Base-by-base conservation (phyloP, 768 basidiomycete species). In the Hygrocybe coccinea region DNA sequence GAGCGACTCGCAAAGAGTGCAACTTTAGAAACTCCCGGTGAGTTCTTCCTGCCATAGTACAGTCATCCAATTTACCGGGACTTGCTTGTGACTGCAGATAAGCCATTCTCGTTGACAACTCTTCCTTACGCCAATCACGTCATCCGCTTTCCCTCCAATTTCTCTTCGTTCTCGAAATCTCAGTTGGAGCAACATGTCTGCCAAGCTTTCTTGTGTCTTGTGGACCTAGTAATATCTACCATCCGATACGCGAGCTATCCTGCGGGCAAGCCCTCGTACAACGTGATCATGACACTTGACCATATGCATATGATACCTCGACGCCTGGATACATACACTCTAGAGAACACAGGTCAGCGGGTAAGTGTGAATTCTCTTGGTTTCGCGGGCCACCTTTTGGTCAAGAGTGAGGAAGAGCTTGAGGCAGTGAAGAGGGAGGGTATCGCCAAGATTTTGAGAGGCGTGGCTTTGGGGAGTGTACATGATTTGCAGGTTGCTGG, bases 271-370 rank as follows among this genome's bases (percentile, higher is more conserved):
- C 86, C 85, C 1, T 90, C 91, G 33, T 95, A 90, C 75, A 95
- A 94, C 65, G 83, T 87, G 57, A 70, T 94, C 56, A 71, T 94
- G 53, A 92, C 91, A 10, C 71, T 84, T 57, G 84, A 89, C 56
- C 93, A 97, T 71, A 74, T 97, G 56, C 85, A 95, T 68, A 55
- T 97, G 55, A 83, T 97, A 64, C 95, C 95, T 29, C 84, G 95
- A 37, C 76, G 76, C 48, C 70, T 71, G 33, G 91, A 92, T 65
- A 70, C 67, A n/a, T 79, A 86, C 67, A 68, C 63, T 10, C 69
- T 88, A 4, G 58, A 69, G 52, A 76, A 74, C 49, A 80, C 80
- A 2, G 81, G 82, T n/a, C 79, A 82, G 34, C 57, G 69, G 52
- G 64, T 97, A 24, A 81, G 82, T 62, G 76, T 97, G 41, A 97